These are phyloP conservation scores for Plasmodium relictum DNA, from an alignment of 169 alveolate species.

Conservation along the genomic window DNA sequence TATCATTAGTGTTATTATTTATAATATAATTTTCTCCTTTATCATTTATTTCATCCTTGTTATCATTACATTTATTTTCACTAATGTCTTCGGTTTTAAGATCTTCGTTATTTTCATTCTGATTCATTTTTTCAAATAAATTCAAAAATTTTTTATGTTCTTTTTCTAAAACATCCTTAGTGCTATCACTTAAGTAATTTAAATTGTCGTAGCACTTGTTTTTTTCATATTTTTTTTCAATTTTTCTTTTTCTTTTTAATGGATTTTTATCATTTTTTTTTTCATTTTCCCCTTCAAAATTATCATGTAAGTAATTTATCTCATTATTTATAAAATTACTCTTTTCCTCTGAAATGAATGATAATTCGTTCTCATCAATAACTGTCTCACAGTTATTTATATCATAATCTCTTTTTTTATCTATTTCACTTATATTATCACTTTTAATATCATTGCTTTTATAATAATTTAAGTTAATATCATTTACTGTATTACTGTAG, in stretches of 20 bases:
- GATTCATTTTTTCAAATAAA: conserved; percentile 28
- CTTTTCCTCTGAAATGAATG: background rate
- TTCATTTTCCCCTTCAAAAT: conserved; percentile 2
- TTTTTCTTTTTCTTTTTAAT: conserved; percentile 35
- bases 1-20: background rate
- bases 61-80: background rate
- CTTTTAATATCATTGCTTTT: background rate
- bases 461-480: background rate
- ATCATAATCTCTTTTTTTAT: background rate
- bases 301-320: background rate
- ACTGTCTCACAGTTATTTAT: conserved; percentile 14
- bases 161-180: conserved; percentile 52
- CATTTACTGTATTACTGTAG: background rate
- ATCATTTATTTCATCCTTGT: background rate
- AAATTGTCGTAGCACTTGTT: conserved; percentile 8
- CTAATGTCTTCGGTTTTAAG: background rate
- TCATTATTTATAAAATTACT: background rate
- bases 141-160: conserved; percentile 40
- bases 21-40: background rate
- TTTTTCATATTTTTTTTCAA: conserved; percentile 9
- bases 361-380: conserved; percentile 19
- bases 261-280: background rate
- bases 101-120: background rate
- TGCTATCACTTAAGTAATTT: conserved; percentile 47
- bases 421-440: background rate